Conservation (phyloP, 2,329 filamentous ascomycete species). For the Alternaria panax region DNA sequence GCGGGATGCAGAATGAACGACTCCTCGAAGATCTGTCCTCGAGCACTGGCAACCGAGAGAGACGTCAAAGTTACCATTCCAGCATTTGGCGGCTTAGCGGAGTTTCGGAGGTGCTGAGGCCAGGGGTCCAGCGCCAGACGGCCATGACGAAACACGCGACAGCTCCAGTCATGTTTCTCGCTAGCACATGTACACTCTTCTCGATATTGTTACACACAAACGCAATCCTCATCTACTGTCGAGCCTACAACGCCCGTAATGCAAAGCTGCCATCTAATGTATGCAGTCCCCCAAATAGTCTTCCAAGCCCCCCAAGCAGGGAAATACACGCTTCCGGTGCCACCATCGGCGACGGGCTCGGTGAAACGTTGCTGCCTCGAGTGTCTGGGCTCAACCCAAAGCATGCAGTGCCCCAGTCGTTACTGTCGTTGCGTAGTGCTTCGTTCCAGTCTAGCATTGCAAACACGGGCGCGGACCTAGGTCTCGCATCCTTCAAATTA, state of each 20-base stretch:
- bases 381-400: neutral
- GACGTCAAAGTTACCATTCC: neutral
- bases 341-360: conserved; percentile 26
- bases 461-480: neutral
- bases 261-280: conserved; percentile 43
- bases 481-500: conserved; percentile 3
- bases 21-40: conserved; percentile 5
- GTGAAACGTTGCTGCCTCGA: neutral
- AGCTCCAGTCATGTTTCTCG: neutral
- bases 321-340: conserved; percentile 13
- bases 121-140: conserved; percentile 12
- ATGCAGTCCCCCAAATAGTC: conserved; percentile 32
- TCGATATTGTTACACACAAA: conserved; percentile 25
- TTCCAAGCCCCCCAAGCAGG: conserved; percentile 27
- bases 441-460: neutral
- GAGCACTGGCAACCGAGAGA: neutral
- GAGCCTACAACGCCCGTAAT: conserved; percentile 39
- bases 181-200: too few relatives aligned
- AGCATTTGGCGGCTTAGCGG: conserved; percentile 20
- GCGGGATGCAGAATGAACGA: neutral
- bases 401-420: conserved; percentile 20
- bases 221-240: conserved; percentile 21
- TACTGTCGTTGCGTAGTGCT: conserved; percentile 23
- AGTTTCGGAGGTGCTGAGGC: conserved; percentile 24
- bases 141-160: neutral